Base-by-base conservation (phyloP, 305 asterid species). In the Solanum hybrid region DNA sequence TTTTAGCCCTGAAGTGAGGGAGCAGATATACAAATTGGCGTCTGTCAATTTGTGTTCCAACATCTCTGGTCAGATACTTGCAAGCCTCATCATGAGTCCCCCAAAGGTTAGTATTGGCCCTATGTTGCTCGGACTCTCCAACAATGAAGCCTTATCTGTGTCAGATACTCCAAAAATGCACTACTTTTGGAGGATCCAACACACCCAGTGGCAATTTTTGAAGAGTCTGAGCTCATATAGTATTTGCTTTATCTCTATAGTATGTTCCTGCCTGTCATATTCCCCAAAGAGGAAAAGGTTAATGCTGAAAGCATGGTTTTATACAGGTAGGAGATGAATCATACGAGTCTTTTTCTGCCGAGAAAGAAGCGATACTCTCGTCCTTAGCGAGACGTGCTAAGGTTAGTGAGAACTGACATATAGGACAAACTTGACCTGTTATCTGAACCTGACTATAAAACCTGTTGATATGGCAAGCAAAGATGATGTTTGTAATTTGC, bases 261-360 rank as follows among this genome's bases (percentile, higher is more conserved):
- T 87, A 65, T 29, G 75, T 88, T 22, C 32, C 29, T 4, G 32
- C 45, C 77, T 85, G 13, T 13, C 88, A 85, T 57, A 57, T 57
- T 85, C 32, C 12, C 7, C 86, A 79, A 79, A 1, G 39, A 83
- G 75, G 41, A 85, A 45, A 45, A 57, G 88, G 45, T 11, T 20
- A 20, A 85, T 20, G 41, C 20, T 27, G 72, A 84, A 36, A 85
- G 88, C 77, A 85, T 85, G 70, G 33, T 26, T 89, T 7, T 76
- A 39, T 90, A 90, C 94, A 97, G 99, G 98, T 92, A 75, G 99
- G 99, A 89, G 99, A 97, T 93, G 98, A 96, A 94, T 97, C 99
- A 2, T 96, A 95, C 1, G 98, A 95, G 91, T 96, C 98, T 41
- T 97, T 95, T 70, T 89, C 85, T 13, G 94, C 95, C 2, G 99